Conservation (phyloP, 1,284 basidiomycete genomes). For the Ceraceosorus bombacis region DNA sequence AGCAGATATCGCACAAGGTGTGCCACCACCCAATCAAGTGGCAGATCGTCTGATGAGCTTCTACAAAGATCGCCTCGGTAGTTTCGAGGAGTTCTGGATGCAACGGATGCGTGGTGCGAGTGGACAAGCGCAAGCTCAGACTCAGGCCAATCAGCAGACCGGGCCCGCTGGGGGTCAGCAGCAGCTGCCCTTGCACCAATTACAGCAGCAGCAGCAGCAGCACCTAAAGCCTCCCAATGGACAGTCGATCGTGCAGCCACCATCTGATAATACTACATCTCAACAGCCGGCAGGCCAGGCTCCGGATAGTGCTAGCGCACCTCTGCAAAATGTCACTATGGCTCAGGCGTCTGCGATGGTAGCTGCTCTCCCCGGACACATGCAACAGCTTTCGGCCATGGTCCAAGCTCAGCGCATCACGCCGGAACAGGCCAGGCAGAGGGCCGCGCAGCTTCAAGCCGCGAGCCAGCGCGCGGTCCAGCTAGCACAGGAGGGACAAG, state of each 20-base stretch:
- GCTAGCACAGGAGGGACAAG: conserved; percentile 1
- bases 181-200: conserved; percentile 11
- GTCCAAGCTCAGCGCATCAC: conserved; percentile 28
- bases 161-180: conserved; percentile 2
- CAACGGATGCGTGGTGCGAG: conserved; percentile 7
- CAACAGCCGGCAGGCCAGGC: conserved; percentile 4
- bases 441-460: conserved; percentile 8
- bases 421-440: conserved; percentile 36
- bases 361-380: conserved; percentile 23
- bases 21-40: conserved; percentile 30
- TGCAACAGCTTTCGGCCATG: conserved; percentile 32
- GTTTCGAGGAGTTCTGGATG: conserved; percentile 42
- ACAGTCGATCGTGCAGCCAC: neutral
- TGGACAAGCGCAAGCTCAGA: conserved; percentile 9
- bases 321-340: neutral
- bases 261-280: conserved; percentile 2
- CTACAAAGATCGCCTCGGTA: conserved; percentile 31
- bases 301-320: neutral
- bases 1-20: conserved; percentile 14
- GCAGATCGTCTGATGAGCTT: conserved; percentile 36
- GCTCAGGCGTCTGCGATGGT: conserved; percentile 13
- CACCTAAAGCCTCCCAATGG: conserved; percentile 10
- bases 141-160: neutral
- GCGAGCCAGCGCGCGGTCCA: conserved; percentile 1
- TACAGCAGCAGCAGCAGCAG: conserved; percentile 14